A percentile compares a stretch with the other conserved stretches of the same genome.
These are phyloP conservation scores for Podospora pseudocomata DNA, from an alignment of 495 filamentous ascomycete species.

Conservation along the genomic window DNA sequence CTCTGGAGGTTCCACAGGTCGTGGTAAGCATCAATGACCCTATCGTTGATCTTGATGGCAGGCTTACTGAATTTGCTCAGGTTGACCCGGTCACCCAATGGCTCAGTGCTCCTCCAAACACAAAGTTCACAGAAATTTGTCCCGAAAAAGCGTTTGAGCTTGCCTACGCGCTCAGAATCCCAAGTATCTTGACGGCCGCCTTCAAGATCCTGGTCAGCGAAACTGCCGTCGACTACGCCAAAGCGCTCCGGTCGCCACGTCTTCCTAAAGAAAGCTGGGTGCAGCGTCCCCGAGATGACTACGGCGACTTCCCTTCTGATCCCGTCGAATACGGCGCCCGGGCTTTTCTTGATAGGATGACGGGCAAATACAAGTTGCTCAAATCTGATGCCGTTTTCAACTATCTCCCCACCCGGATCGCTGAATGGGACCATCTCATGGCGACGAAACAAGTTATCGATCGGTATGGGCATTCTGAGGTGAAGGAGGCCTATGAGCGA, in stretches of 20 bases:
- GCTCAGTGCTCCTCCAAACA: slow-evolving; percentile 41
- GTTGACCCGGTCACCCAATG: slow-evolving; percentile 37
- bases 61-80: slow-evolving; percentile 12
- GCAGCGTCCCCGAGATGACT: slow-evolving; percentile 29
- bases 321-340: slow-evolving; percentile 31
- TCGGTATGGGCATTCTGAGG: slow-evolving; percentile 32
- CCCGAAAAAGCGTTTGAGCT: slow-evolving; percentile 45
- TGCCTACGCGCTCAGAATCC: slow-evolving; percentile 35
- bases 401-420: slow-evolving; percentile 4
- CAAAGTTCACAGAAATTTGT: slow-evolving; percentile 44
- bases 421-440: slow-evolving; percentile 23
- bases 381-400: slow-evolving; percentile 22
- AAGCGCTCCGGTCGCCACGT: slow-evolving; percentile 20
- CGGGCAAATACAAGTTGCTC: slow-evolving; percentile 14
- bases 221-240: slow-evolving; percentile 63
- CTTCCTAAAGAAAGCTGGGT: slow-evolving; percentile 20
- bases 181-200: slow-evolving; percentile 33
- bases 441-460: slow-evolving; percentile 5
- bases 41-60: neutral
- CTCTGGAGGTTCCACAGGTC: slow-evolving; percentile 48
- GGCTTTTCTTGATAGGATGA: slow-evolving; percentile 28
- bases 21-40: slow-evolving; percentile 30
- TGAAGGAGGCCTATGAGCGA: slow-evolving; percentile 41
- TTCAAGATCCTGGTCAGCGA: slow-evolving; percentile 47
- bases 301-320: slow-evolving; percentile 33